Percentiles rank a stretch among this genome's conserved stretches.
These are phyloP conservation scores for Phytophthora pisi DNA, from an alignment of 352 stramenopile species.

Conservation along the genomic window DNA sequence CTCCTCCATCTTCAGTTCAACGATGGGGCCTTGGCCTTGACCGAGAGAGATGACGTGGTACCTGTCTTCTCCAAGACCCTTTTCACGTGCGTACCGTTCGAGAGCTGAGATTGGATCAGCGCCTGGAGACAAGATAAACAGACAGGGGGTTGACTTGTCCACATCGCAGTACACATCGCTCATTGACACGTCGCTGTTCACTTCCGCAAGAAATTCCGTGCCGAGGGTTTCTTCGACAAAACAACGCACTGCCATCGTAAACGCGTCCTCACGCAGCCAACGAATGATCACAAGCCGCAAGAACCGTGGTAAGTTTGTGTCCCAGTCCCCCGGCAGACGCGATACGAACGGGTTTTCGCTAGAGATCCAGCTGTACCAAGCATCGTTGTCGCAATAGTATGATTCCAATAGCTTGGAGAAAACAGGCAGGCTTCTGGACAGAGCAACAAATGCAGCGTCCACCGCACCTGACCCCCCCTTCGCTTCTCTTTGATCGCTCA, in stretches of 20 bases:
- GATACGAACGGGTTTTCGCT: constrained; percentile 45
- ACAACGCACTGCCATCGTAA: constrained; percentile 34
- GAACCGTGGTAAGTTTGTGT: constrained; percentile 46
- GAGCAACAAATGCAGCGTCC: constrained; percentile 33
- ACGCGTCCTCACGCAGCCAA: constrained; percentile 61
- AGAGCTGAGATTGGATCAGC: constrained; percentile 64
- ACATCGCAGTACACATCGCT: constrained; percentile 61
- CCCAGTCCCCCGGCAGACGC: constrained; percentile 41
- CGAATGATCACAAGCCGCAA: constrained; percentile 63
- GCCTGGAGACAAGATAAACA: constrained; percentile 81
- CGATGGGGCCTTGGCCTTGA: constrained; percentile 76
- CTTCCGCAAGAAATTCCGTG: constrained; percentile 20
- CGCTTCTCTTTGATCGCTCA: background rate
- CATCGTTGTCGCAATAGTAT: constrained; percentile 47
- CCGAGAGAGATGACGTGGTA: constrained; percentile 76
- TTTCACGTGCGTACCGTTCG: constrained; percentile 54
- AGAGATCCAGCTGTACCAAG: constrained; percentile 51
- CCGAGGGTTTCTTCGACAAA: constrained; percentile 58
- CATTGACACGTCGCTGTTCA: constrained; percentile 35
- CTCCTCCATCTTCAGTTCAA: constrained; percentile 60
- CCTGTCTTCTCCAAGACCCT: constrained; percentile 36
- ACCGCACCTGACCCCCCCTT: constrained; percentile 1
- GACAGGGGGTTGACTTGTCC: constrained; percentile 63
- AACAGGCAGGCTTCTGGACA: constrained; percentile 23
- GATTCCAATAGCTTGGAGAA: constrained; percentile 46